Base-by-base conservation (phyloP, 495 filamentous ascomycete genomes). In the Stereocaulon alpinum region DNA sequence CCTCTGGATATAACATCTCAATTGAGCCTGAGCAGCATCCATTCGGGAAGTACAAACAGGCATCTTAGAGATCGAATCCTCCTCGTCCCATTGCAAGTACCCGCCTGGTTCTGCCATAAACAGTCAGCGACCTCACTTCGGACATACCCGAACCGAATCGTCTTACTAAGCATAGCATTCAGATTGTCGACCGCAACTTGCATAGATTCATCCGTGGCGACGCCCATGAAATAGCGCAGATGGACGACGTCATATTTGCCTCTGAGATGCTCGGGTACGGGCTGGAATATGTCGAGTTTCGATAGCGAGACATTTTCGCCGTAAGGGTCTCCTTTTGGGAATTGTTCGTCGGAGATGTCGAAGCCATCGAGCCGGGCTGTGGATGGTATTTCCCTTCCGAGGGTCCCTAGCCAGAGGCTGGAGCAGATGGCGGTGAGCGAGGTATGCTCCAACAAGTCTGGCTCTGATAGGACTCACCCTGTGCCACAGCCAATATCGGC, bases 401-500 rank as follows among this genome's bases (percentile, higher is more conserved):
- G 10, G n/a, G 44, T 53, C n/a, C 53, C 52, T 32, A 61, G 18
- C 52, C 52, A 56, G 20, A 61, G 42, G 2, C 59, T 61, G 24
- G 1, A 14, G 14, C 4, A 17, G n/a, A n/a, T 22, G 1, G 27
- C 14, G 12, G 24, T 58, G 4, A 22, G 44, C 29, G 32, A 14
- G 15, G 2, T 15, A 15, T 30, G 10, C 34, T 27, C 34, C 7
- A 5, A n/a, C 6, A 43, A 11, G 17, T 43, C 30, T 12, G 20
- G 30, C 10, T 17, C 0, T 17, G 12, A 32, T 4, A 7, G 2
- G 5, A 37, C 29, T 27, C 12, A 57, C 60, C 60, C 53, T 4
- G 60, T 61, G 5, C 60, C 60, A 20, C 52, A 58, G 1, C 60
- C 60, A 18, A 61, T 43, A 27, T 61, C 60, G 12, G 60, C 60